Conservation (phyloP, 1,139 yeast genomes). For the Yamadazyma siamensis region DNA sequence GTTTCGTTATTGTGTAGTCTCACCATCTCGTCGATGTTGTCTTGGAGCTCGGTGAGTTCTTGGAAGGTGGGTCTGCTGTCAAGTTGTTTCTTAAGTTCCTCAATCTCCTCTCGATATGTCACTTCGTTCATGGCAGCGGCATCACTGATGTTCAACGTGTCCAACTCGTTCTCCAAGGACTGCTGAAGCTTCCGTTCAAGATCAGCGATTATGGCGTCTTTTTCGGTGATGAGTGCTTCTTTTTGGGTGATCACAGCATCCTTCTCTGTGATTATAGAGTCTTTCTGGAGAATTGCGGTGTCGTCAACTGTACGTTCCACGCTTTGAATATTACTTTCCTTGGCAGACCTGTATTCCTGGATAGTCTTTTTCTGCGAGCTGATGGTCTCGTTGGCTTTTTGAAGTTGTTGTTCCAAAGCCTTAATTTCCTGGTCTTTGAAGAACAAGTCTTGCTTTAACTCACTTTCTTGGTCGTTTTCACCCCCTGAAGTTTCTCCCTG, state of each 20-base stretch:
- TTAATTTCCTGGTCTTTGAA: constrained; percentile 16
- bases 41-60: constrained; percentile 29
- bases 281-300: neutral
- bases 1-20: constrained; percentile 29
- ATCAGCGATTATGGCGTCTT: constrained; percentile 11
- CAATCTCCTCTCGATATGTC: constrained; percentile 14
- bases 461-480: constrained; percentile 3
- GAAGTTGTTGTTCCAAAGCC: constrained; percentile 15
- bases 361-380: constrained; percentile 11
- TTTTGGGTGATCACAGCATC: constrained; percentile 1
- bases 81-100: constrained; percentile 21
- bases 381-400: constrained; percentile 10
- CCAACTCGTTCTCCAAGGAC: constrained; percentile 14
- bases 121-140: constrained; percentile 13
- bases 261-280: neutral
- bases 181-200: constrained; percentile 14
- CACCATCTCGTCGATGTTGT: constrained; percentile 29
- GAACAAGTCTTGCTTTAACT: constrained; percentile 11
- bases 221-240: constrained; percentile 5
- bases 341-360: constrained; percentile 7
- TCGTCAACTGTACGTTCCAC: constrained; percentile 2
- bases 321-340: neutral
- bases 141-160: constrained; percentile 14
- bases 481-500: neutral
- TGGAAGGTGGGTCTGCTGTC: constrained; percentile 30